These are phyloP conservation scores for Arthrobotrys pseudoclavata DNA, from an alignment of 2,329 filamentous ascomycete species.

Conservation along the genomic window DNA sequence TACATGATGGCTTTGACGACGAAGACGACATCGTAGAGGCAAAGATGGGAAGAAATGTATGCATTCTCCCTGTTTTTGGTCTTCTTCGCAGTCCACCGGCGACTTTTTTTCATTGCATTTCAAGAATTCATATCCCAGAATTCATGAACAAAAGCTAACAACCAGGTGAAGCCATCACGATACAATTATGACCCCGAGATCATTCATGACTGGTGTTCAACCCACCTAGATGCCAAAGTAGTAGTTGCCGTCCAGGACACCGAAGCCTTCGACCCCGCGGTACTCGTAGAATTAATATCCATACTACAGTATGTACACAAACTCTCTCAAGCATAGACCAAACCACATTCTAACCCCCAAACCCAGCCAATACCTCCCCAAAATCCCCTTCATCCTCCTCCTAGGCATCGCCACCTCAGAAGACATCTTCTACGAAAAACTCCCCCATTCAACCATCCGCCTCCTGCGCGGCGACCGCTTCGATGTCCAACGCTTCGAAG, in stretches of 20 bases:
- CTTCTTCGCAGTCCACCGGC: neutral
- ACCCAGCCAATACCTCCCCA: constrained; percentile 76
- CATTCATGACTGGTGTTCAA: constrained; percentile 71
- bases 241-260: constrained; percentile 83
- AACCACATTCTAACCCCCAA: constrained; percentile 19
- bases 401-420: constrained; percentile 86
- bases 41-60: constrained; percentile 63
- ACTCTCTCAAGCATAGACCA: constrained; percentile 23
- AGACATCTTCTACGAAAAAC: constrained; percentile 80
- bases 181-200: constrained; percentile 82
- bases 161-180: constrained; percentile 35
- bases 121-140: no score
- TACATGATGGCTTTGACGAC: constrained; percentile 68
- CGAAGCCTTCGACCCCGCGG: constrained; percentile 80
- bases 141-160: neutral
- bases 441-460: constrained; percentile 77
- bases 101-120: no score
- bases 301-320: constrained; percentile 74
- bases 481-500: constrained; percentile 79
- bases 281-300: constrained; percentile 79
- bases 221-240: constrained; percentile 73
- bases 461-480: constrained; percentile 79
- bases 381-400: constrained; percentile 81
- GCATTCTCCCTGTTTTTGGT: neutral
- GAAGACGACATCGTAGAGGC: constrained; percentile 72